Base-by-base conservation (phyloP, 164 flowering plant species). In the Houttuynia cordata region DNA sequence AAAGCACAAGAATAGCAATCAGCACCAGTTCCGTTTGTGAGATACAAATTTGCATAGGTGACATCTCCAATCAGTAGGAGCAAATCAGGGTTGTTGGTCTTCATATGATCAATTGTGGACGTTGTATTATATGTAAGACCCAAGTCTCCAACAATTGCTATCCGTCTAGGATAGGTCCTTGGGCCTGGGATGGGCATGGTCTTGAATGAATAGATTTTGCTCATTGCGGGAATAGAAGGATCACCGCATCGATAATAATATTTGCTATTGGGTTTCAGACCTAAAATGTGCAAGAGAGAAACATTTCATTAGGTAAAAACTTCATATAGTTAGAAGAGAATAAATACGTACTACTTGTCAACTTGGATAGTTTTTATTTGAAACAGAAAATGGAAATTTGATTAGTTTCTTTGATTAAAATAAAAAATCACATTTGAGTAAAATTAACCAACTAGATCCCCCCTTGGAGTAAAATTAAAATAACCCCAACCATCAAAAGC, bases 101-200 rank as follows among this genome's bases (percentile, higher is more conserved):
- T 68, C 72, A 93, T 24, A 66, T 90, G 99, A 67, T 65, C 66
- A n/a, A 90, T 57, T 10, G 97, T 90, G 10, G 88, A 72, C 17
- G 91, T 83, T 7, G 88, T 79, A 68, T 90, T 93, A 75, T 88
- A 86, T 20, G 99, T 90, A 57, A 93, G 93, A 65, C 99, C 99
- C 14, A 93, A 71, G 63, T 88, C 97, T 42, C 97, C 97, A 30
- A 81, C 88, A 51, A 90, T 64, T 4, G 85, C 99, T 54, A 93
- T 82, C 68, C 85, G 78, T 24, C 61, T 64, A 0, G 99, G 96
- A 66, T 90, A 93, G 64, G 83, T 83, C 59, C 23, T 58, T 8
- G 95, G 83, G 40, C 78, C 74, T 22, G 91, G 72, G 37, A 69
- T 50, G 25, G 91, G 95, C 96, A 90, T 90, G 8, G 97, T 90